Conservation (phyloP, 2,329 filamentous ascomycete genomes). For the Fusarium fujikuroi region DNA sequence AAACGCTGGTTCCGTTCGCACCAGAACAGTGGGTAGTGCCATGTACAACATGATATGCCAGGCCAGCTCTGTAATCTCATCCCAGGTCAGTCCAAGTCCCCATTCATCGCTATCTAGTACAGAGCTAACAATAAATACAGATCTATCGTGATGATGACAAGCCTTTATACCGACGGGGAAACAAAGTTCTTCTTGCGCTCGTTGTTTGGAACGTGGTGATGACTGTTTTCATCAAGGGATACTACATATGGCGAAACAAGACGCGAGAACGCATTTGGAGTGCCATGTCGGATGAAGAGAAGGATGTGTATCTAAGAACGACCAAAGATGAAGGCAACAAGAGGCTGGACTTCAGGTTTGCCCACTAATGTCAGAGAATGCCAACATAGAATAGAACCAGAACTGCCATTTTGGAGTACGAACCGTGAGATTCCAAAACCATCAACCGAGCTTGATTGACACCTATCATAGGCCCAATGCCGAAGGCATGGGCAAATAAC, state of each 20-base stretch:
- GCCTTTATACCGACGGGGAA: constrained; percentile 54
- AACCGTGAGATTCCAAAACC: too few relatives aligned
- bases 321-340: constrained; percentile 59
- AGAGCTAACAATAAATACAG: not conserved
- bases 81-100: constrained; percentile 33
- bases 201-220: constrained; percentile 59
- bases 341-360: constrained; percentile 56
- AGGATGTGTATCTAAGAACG: constrained; percentile 47
- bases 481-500: not conserved
- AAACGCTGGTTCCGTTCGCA: constrained; percentile 68
- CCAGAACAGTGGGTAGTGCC: constrained; percentile 66
- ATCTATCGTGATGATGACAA: constrained; percentile 56
- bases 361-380: constrained; percentile 39
- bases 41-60: constrained; percentile 63
- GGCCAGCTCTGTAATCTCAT: constrained; percentile 48
- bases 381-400: not conserved
- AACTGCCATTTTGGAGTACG: not conserved
- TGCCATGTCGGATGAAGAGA: constrained; percentile 56
- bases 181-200: constrained; percentile 61
- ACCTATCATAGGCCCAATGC: fast-evolving
- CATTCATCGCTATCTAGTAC: not conserved
- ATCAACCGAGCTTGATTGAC: not conserved
- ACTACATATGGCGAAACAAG: constrained; percentile 63
- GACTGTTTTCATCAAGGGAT: constrained; percentile 61
- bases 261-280: constrained; percentile 58